Base-by-base conservation (phyloP, 169 alveolate species). In the Plasmodium knowlesi region DNA sequence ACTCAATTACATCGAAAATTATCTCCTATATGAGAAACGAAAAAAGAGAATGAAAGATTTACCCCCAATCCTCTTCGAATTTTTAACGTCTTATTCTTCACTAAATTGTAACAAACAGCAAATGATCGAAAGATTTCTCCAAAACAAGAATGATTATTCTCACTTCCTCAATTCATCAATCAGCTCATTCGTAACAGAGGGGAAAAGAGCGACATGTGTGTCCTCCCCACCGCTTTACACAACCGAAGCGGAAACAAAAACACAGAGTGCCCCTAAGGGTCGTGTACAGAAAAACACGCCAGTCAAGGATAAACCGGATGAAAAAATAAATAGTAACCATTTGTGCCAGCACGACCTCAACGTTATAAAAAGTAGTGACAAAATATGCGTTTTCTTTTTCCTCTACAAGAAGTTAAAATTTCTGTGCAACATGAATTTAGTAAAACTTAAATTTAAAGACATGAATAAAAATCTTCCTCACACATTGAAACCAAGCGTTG, bases 1-100 rank as follows among this genome's bases (percentile, higher is more conserved):
- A 89, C 76, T 89, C 34, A 89, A 89, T n/a, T 89, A 79, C 37
- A 89, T 89, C 43, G 94, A 73, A 89, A 79, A 89, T 79, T 89
- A 89, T 43, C 89, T 89, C 41, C 39, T 89, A 34, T 43, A 57
- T 12, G 54, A 79, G 22, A 89, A 79, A 89, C 70, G 82, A 67
- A 89, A 89, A 89, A 61, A 39, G 50, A 89, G 73, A 89, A 28
- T 89, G 67, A 89, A 89, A 46, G 83, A 89, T 22, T 67, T 89
- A 25, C 94, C 94, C 25, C 54, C 84, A 54, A 37, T 67, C 10
- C 67, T 89, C 30, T 89, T 89, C 72, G 94, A 89, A 89, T 89
- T 79, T 61, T 89, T 89, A 53, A 89, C 94, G n/a, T 89, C 94
- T 5, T 89, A 89, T 61, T 89, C 94, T 53, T 50, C 71, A 53